Conservation (phyloP, 2,329 filamentous ascomycete species). For the Paecilomyces sp. region DNA sequence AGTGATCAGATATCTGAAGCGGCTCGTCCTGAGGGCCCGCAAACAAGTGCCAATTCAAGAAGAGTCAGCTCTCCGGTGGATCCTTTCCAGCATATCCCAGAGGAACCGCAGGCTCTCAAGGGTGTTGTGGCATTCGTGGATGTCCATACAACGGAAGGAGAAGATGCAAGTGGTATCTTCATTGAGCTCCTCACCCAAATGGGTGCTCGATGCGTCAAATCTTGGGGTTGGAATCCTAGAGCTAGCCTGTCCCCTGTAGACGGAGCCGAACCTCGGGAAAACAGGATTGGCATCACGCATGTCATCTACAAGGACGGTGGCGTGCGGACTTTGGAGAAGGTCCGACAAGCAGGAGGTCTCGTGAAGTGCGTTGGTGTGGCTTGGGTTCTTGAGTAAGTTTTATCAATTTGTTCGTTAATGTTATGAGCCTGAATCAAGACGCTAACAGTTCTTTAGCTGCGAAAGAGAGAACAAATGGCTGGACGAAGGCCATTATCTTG, state of each 20-base stretch:
- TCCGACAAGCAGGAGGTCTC: constrained; percentile 62
- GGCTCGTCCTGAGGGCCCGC: background rate
- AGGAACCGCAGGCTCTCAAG: constrained; percentile 44
- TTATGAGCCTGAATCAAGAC: background rate
- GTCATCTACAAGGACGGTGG: constrained; percentile 86
- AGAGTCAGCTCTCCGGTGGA: constrained; percentile 17
- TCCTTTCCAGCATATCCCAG: constrained; percentile 17
- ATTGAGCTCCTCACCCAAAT: constrained; percentile 71
- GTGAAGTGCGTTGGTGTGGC: constrained; percentile 81
- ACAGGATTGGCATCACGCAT: constrained; percentile 71
- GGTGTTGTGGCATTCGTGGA: constrained; percentile 78
- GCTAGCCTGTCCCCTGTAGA: constrained; percentile 30
- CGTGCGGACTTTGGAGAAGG: constrained; percentile 72
- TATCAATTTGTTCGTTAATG: background rate
- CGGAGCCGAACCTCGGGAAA: constrained; percentile 23
- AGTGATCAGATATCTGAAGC: background rate
- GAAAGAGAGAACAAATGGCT: constrained; percentile 71
- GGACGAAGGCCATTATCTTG: constrained; percentile 61
- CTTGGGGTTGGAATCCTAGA: constrained; percentile 68
- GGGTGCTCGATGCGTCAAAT: constrained; percentile 71
- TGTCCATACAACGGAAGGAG: constrained; percentile 73
- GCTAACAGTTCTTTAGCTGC: constrained; percentile 46
- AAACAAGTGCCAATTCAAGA: background rate
- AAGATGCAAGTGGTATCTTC: constrained; percentile 74
- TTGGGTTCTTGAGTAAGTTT: constrained; percentile 78